Evolutionary conservation across 106 monocot genomes (phyloP).

Genomic region (Ottelia alismoides): DNA sequence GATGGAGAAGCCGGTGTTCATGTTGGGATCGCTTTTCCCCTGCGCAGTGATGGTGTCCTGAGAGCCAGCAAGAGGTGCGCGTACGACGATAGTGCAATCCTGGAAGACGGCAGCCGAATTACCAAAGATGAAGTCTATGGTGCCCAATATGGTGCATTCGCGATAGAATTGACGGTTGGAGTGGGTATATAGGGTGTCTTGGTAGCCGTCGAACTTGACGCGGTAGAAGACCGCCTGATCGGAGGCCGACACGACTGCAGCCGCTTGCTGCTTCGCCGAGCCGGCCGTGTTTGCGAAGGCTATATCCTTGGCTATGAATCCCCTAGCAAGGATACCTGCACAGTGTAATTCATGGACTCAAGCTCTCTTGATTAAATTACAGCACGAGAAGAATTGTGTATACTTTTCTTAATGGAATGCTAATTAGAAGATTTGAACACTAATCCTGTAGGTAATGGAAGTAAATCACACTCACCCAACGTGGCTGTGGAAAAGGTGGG

Average conservation of each 20-base stretch:
- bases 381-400: too few species aligned
- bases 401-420: too few species aligned
- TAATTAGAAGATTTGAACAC: too few species aligned
- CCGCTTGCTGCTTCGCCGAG: slow-evolving; percentile 36
- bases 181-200: slow-evolving; percentile 62
- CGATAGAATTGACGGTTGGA: slow-evolving; percentile 25
- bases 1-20: slow-evolving; percentile 24
- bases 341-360: too few species aligned
- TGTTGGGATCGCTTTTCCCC: slow-evolving; percentile 21
- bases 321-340: too few species aligned
- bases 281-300: slow-evolving; percentile 9
- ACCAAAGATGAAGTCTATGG: slow-evolving; percentile 74
- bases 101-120: slow-evolving; percentile 35
- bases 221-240: slow-evolving; percentile 41
- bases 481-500: slow-evolving; percentile 27
- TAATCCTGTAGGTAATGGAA: too few species aligned
- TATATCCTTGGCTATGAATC: slow-evolving; percentile 4
- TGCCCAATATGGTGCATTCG: slow-evolving; percentile 29
- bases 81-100: slow-evolving; percentile 38
- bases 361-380: too few species aligned
- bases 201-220: slow-evolving; percentile 50
- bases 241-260: slow-evolving; percentile 15
- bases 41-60: slow-evolving; percentile 58
- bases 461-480: too few species aligned
- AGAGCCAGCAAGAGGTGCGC: slow-evolving; percentile 43